phyloP scores from a whole-genome alignment of 176 grass and related monocot species.

The Phragmites australis region DNA sequence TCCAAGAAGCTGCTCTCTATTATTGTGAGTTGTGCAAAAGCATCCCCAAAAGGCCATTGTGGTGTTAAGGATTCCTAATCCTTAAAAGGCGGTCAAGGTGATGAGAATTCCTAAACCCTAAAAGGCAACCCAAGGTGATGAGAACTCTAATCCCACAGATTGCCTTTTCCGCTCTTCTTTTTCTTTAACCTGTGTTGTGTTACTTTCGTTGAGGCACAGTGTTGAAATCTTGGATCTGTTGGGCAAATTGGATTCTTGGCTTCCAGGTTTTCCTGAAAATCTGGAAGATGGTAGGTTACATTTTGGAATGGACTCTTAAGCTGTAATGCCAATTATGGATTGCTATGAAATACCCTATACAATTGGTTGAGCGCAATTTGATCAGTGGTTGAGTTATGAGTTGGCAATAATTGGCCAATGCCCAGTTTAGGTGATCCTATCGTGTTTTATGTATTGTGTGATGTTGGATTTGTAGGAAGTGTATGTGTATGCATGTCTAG shows the following conservation, averaged over 20 bases:
- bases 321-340: not conserved
- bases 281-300: not conserved
- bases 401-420: not conserved
- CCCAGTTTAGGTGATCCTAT: not conserved
- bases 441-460: not conserved
- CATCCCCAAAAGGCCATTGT: not conserved
- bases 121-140: slow-evolving; percentile 3
- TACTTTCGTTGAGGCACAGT: not conserved
- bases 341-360: not conserved
- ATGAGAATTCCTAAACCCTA: not conserved
- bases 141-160: not conserved
- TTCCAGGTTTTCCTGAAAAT: not conserved
- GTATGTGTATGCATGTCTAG: slow-evolving; percentile 6
- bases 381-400: slow-evolving; percentile 15
- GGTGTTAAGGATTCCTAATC: not conserved
- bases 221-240: slow-evolving; percentile 3
- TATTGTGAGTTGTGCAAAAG: not conserved
- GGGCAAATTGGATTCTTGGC: not conserved
- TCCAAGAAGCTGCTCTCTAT: not conserved
- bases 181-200: not conserved
- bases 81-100: not conserved
- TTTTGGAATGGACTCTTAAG: slow-evolving; percentile 8
- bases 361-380: not conserved
- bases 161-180: not conserved
- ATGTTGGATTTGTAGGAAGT: slow-evolving; percentile 7